A percentile compares a stretch with the other conserved stretches of the same genome.
These are phyloP conservation scores for Waltergamsia citrina DNA, from an alignment of 2,329 filamentous ascomycete species.

Conservation along the genomic window DNA sequence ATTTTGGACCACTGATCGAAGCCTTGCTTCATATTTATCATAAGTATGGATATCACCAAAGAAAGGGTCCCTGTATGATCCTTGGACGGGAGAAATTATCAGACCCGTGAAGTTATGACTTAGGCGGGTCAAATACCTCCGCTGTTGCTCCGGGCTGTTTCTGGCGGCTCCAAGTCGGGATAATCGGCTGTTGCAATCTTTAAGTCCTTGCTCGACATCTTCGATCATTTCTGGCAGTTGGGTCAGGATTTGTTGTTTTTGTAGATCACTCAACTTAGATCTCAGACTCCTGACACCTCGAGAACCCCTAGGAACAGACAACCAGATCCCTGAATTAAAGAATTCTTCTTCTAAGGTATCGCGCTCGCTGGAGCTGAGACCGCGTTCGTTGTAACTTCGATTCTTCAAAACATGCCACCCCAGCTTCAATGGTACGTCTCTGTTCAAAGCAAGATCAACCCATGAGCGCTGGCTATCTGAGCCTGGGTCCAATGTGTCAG, in stretches of 20 bases:
- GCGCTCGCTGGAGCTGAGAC: conserved; percentile 20
- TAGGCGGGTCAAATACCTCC: conserved; percentile 33
- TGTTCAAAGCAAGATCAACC: conserved; percentile 31
- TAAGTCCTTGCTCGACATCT: conserved; percentile 28
- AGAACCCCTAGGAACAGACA: conserved; percentile 27
- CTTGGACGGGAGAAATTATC: conserved; percentile 15
- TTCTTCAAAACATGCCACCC: conserved; percentile 46
- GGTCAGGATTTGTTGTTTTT: conserved; percentile 33
- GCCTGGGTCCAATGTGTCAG: conserved; percentile 24
- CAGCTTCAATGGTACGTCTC: conserved; percentile 33
- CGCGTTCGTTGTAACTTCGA: conserved; percentile 25
- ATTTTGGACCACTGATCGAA: conserved; percentile 16
- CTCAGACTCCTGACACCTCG: conserved; percentile 38
- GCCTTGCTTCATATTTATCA: conserved; percentile 9
- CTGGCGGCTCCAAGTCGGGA: conserved; percentile 38
- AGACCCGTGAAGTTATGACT: conserved; percentile 28
- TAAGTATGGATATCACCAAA: conserved; percentile 9
- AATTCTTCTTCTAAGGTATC: conserved; percentile 29
- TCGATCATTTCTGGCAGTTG: conserved; percentile 34
- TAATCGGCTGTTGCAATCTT: conserved; percentile 24
- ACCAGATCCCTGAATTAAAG: conserved; percentile 27
- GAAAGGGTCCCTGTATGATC: conserved; percentile 18
- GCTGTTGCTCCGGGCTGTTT: conserved; percentile 34
- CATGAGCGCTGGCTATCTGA: conserved; percentile 30
- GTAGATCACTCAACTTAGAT: conserved; percentile 37